phyloP scores from a whole-genome alignment of 208 protist species.

The Angomonas desouzai region DNA sequence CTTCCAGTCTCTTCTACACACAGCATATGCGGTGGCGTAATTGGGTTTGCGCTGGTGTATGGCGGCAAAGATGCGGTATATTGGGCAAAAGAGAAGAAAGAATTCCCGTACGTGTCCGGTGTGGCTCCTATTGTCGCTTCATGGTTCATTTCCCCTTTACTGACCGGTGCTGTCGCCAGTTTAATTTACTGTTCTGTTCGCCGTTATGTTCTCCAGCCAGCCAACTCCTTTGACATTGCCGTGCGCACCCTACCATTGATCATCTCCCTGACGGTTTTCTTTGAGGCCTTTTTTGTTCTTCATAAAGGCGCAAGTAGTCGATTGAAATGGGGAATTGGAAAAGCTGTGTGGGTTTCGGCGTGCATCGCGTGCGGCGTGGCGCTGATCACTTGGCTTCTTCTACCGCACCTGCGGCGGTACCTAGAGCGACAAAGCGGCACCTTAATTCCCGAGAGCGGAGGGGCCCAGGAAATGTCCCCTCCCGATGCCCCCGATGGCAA shows the following conservation, averaged over 20 bases:
- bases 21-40: constrained; percentile 76
- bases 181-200: constrained; percentile 52
- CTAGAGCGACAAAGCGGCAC: constrained; percentile 14
- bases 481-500: constrained; percentile 2
- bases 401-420: constrained; percentile 51
- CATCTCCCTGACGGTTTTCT: constrained; percentile 64
- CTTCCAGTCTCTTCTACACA: constrained; percentile 79
- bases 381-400: constrained; percentile 37
- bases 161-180: constrained; percentile 55
- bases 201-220: constrained; percentile 44
- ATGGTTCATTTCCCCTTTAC: constrained; percentile 78
- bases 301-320: constrained; percentile 62
- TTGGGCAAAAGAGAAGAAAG: constrained; percentile 47
- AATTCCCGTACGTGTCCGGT: constrained; percentile 71
- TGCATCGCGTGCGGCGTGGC: constrained; percentile 42
- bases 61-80: constrained; percentile 47
- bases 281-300: constrained; percentile 78
- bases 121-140: constrained; percentile 70
- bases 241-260: constrained; percentile 60
- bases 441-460: too few species aligned
- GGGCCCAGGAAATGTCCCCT: neutral
- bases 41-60: constrained; percentile 79
- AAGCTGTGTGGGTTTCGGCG: constrained; percentile 54
- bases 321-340: constrained; percentile 46
- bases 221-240: constrained; percentile 48